phyloP scores from a whole-genome alignment of 345 rosid species.

The Populus euphratica region DNA sequence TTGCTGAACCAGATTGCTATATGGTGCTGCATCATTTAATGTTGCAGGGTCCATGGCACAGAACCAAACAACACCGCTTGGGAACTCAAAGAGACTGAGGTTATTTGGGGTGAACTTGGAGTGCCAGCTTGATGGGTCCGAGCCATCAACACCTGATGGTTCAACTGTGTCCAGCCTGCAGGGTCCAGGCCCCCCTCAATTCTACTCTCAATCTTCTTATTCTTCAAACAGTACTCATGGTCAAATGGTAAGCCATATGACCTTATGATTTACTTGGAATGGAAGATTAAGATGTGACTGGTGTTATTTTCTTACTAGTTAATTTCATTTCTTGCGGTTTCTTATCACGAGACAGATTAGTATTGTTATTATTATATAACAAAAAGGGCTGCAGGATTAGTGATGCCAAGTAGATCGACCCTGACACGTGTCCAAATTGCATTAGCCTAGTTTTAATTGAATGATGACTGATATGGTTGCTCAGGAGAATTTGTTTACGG shows the following conservation, averaged over 20 bases:
- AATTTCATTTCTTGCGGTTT: constrained; percentile 7
- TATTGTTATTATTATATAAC: not conserved
- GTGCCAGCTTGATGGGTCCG: constrained; percentile 60
- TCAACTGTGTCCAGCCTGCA: constrained; percentile 44
- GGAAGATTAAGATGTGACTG: not conserved
- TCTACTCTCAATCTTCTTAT: constrained; percentile 27
- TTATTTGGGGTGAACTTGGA: constrained; percentile 89
- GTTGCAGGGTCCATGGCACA: constrained; percentile 33
- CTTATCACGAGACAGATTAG: constrained; percentile 34
- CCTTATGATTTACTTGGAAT: not conserved
- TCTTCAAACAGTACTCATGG: constrained; percentile 26
- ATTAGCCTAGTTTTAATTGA: not conserved
- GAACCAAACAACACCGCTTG: constrained; percentile 30
- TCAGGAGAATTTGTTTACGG: not conserved
- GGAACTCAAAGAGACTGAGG: constrained; percentile 67
- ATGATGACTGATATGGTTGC: not conserved
- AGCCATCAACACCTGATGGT: constrained; percentile 61
- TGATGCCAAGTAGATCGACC: constrained; percentile 11
- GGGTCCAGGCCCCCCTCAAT: constrained; percentile 25
- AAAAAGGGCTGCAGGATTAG: constrained; percentile 4
- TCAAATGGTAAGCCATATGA: constrained; percentile 40
- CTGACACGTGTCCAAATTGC: constrained; percentile 27
- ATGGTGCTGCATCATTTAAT: not conserved
- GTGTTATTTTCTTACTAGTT: not conserved
- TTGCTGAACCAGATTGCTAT: not conserved